Percentiles rank a stretch among this genome's conserved stretches.
These are phyloP conservation scores for Amphibolis antarctica DNA, from an alignment of 106 monocot genomes.

Conservation along the genomic window DNA sequence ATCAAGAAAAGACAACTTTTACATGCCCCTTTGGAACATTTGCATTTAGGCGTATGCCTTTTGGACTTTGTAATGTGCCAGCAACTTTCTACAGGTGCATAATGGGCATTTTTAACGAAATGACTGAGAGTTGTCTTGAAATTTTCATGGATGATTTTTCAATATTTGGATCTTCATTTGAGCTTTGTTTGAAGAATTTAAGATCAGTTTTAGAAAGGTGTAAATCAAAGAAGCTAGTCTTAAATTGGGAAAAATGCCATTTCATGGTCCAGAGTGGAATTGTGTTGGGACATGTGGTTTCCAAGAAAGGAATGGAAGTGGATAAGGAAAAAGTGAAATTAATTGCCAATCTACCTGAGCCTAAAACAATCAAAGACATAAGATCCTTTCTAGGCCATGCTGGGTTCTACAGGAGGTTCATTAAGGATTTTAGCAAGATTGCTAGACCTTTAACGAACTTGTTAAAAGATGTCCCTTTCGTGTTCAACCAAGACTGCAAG, in stretches of 20 bases:
- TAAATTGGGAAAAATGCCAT: neutral
- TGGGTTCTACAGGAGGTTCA: neutral
- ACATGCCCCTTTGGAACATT: neutral
- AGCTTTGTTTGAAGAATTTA: neutral
- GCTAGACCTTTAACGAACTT: too few species aligned
- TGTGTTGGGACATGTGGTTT: neutral
- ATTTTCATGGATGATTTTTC: conserved; percentile 12
- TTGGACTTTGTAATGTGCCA: conserved; percentile 1
- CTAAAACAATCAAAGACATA: neutral
- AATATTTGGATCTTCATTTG: conserved; percentile 7
- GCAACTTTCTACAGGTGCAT: neutral
- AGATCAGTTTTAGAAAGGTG: too few species aligned
- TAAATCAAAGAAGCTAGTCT: neutral
- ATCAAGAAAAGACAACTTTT: conserved; percentile 7
- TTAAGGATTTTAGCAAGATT: neutral
- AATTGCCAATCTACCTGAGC: neutral
- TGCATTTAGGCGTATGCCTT: neutral
- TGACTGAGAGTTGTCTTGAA: conserved; percentile 1
- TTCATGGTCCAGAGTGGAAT: neutral
- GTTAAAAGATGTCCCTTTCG: too few species aligned
- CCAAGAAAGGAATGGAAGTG: neutral
- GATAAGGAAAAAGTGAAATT: neutral
- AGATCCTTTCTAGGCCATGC: neutral
- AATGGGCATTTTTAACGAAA: conserved; percentile 7
- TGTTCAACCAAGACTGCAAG: too few species aligned